Conservation (phyloP, 306 rosid genomes). For the Prosopis cineraria region DNA sequence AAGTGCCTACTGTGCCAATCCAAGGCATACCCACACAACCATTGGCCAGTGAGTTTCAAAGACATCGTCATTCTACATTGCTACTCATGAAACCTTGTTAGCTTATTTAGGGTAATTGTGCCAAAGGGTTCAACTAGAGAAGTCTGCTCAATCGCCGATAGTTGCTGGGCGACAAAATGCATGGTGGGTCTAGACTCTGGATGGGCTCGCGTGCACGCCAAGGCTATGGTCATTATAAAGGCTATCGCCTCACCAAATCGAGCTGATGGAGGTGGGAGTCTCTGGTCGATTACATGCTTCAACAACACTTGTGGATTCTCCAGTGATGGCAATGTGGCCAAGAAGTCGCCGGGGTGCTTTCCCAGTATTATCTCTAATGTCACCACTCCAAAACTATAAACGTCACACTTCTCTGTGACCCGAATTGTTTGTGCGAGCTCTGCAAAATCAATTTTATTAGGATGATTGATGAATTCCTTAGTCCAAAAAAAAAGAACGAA, state of each 20-base stretch:
- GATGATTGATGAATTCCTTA: background rate
- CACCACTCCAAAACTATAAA: slow-evolving; percentile 70
- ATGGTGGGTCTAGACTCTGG: slow-evolving; percentile 68
- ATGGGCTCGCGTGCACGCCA: slow-evolving; percentile 49
- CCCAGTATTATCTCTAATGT: slow-evolving; percentile 66
- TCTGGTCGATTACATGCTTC: slow-evolving; percentile 62
- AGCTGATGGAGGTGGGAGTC: slow-evolving; percentile 54
- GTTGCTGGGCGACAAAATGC: slow-evolving; percentile 66
- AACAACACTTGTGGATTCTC: slow-evolving; percentile 38
- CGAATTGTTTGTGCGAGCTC: slow-evolving; percentile 68
- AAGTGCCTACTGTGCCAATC: background rate
- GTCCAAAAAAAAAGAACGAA: background rate
- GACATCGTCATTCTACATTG: background rate
- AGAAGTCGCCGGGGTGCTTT: slow-evolving; percentile 64
- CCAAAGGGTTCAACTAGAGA: background rate
- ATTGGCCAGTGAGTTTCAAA: background rate
- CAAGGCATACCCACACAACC: background rate
- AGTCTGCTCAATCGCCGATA: slow-evolving; percentile 33
- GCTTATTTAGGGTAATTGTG: background rate
- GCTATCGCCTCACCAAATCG: slow-evolving; percentile 48
- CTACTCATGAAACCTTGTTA: background rate
- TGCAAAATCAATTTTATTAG: slow-evolving; percentile 26
- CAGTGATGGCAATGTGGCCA: slow-evolving; percentile 25
- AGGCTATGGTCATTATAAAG: slow-evolving; percentile 47
- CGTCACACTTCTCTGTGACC: slow-evolving; percentile 60